Percentiles rank a stretch among this genome's conserved stretches.
These are phyloP conservation scores for Trichoderma pleuroti DNA, from an alignment of 2,329 filamentous ascomycete species.

Conservation along the genomic window DNA sequence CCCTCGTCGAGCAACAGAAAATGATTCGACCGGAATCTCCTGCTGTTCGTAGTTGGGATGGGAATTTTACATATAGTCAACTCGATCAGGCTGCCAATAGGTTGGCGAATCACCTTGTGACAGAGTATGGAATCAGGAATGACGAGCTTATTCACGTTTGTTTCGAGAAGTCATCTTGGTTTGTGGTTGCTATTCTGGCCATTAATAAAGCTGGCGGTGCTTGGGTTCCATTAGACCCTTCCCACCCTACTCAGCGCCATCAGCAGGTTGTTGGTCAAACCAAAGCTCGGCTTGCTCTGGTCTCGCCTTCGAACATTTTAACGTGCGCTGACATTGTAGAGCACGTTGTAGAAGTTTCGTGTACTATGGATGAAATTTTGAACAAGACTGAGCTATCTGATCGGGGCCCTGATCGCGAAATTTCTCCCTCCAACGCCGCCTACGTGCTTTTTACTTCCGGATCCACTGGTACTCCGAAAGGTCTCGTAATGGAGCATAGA, in stretches of 20 bases:
- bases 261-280: slow-evolving; percentile 10
- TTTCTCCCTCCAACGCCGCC: slow-evolving; percentile 1
- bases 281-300: slow-evolving; percentile 1
- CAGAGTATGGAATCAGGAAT: background rate
- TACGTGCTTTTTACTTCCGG: slow-evolving; percentile 17
- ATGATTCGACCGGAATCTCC: background rate
- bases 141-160: slow-evolving; percentile 15
- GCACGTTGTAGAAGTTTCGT: background rate
- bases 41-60: background rate
- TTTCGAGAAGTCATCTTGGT: slow-evolving; percentile 16
- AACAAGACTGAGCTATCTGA: background rate
- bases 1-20: background rate
- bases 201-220: slow-evolving; percentile 15
- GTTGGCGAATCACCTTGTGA: slow-evolving; percentile 4
- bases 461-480: slow-evolving; percentile 9
- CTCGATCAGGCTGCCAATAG: slow-evolving; percentile 6
- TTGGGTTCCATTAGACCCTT: slow-evolving; percentile 14
- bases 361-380: background rate
- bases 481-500: slow-evolving; percentile 17
- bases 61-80: background rate
- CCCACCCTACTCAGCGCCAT: slow-evolving; percentile 9
- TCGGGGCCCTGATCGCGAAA: background rate
- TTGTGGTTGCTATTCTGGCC: slow-evolving; percentile 9
- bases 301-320: background rate
- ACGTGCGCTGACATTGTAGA: background rate